Evolutionary conservation across 495 filamentous ascomycete species (phyloP), one percentile per base, ranked within the genome.

Genomic region (Penicillium atrosanguineum): DNA sequence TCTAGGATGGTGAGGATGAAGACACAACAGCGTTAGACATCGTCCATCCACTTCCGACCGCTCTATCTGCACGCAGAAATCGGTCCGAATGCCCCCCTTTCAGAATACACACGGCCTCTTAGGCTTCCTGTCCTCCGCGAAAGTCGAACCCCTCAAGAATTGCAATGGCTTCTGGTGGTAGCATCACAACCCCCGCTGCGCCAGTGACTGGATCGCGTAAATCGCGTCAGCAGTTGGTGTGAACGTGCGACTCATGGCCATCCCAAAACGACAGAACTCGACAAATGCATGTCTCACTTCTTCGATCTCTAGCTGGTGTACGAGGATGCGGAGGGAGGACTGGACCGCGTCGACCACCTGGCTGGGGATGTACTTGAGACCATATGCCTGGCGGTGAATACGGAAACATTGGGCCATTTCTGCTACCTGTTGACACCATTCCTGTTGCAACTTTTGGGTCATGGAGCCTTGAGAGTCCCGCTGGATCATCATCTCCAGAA

Each of bases 361-460:
- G 15, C 62, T 61, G 6, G 72, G 67, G 34, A 72, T 68, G 21
- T 69, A 61, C 26, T 65, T 67, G 26, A 72, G 50, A 7, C 68
- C 65, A 55, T 69, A 77, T 20, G 57, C 55, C 16, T 54, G 52
- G 23, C 67, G 68, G 37, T 69, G 62, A 20, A 69, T 44, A 6
- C 53, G 61, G 48, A 75, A 62, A 38, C 58, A 71, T 16, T 63
- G 53, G 3, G 69, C 69, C 46, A 72, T 68, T 26, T 69, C 60
- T 36, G 58, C 59, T 9, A 65, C 67, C 29, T 65, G 66, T 6
- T 51, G 58, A 28, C 47, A 44, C 51, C 53, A 50, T 14, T 44
- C 56, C 38, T 64, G 52, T 49, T 57, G 54, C n/a, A 58, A 52
- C 34, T 50, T 56, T 15, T 40, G 23, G 7, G 59, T 40, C 19